Conservation (phyloP, 2,329 filamentous ascomycete genomes). For the Rutstroemia sp. region DNA sequence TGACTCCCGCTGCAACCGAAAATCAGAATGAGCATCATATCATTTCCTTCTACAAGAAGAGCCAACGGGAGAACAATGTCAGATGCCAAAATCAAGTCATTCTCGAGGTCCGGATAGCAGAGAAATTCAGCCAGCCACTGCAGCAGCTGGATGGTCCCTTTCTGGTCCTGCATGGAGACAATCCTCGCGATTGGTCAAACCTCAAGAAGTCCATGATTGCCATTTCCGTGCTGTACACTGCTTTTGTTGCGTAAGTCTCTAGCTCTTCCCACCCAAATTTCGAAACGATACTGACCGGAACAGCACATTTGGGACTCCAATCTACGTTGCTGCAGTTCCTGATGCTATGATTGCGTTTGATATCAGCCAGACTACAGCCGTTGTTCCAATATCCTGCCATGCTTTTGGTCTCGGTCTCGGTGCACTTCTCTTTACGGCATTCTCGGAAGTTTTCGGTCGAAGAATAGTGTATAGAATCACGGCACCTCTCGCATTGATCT, state of each 20-base stretch:
- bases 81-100: too few species aligned
- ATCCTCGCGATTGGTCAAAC: background rate
- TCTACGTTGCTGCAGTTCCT: conserved; percentile 9
- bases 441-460: conserved; percentile 10
- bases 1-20: too few species aligned
- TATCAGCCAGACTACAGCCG: conserved; percentile 4
- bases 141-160: background rate
- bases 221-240: background rate
- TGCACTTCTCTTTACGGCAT: conserved; percentile 8
- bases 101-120: background rate
- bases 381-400: conserved; percentile 10
- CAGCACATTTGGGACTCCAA: conserved; percentile 9
- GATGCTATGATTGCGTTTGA: background rate
- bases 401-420: conserved; percentile 11
- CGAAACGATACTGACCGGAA: background rate
- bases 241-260: conserved; percentile 1
- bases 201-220: background rate
- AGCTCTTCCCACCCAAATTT: background rate
- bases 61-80: too few species aligned
- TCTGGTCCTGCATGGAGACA: background rate
- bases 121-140: background rate
- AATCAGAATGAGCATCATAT: too few species aligned
- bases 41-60: too few species aligned
- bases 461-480: conserved; percentile 8
- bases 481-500: conserved; percentile 7